Evolutionary conservation across 768 basidiomycete genomes (phyloP).

Genomic region (Coprinopsis marcescibilis): DNA sequence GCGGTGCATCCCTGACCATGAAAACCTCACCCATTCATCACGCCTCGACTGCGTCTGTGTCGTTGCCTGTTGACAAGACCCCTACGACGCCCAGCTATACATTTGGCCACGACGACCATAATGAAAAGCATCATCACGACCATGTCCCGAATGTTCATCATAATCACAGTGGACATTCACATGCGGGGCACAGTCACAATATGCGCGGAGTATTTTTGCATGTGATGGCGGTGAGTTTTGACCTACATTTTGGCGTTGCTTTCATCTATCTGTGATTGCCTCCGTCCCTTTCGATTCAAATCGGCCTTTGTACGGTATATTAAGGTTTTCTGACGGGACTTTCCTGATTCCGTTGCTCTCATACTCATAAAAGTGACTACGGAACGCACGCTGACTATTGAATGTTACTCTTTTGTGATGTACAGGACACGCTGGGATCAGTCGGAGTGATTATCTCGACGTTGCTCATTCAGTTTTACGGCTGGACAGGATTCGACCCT

Average conservation of each 20-base stretch:
- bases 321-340: too few relatives aligned
- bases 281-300: neutral
- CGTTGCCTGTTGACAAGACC: conserved; percentile 29
- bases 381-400: too few relatives aligned
- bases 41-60: conserved; percentile 19
- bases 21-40: conserved; percentile 15
- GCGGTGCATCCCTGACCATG: conserved; percentile 11
- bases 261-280: neutral
- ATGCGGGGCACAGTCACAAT: conserved; percentile 85
- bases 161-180: conserved; percentile 31
- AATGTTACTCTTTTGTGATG: too few relatives aligned
- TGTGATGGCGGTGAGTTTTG: conserved; percentile 79
- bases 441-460: conserved; percentile 98
- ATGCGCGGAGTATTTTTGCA: conserved; percentile 99
- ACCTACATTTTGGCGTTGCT: neutral
- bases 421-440: conserved; percentile 88
- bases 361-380: too few relatives aligned
- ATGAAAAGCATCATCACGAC: conserved; percentile 36
- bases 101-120: conserved; percentile 48
- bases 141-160: conserved; percentile 31
- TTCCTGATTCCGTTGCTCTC: neutral
- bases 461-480: conserved; percentile 89
- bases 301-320: neutral
- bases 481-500: conserved; percentile 99
- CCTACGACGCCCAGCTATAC: conserved; percentile 65